Evolutionary conservation across 768 basidiomycete species (phyloP).

Genomic region (Tephrocybe sp.): DNA sequence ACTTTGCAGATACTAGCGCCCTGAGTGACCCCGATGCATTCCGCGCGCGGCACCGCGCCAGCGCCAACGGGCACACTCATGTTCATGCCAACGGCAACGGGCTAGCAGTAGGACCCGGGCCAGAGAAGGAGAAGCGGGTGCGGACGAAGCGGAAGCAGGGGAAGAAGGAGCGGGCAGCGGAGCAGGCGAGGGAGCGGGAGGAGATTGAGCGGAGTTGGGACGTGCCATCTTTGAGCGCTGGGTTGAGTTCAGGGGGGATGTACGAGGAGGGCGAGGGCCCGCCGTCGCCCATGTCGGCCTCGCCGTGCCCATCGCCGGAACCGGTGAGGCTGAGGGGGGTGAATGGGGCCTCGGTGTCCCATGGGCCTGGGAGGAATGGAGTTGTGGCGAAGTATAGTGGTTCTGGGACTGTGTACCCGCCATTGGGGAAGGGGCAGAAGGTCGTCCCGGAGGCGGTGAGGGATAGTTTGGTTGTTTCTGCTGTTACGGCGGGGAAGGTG

Average conservation of each 20-base stretch:
- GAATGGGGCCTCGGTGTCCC: no score
- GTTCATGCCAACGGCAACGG: neutral
- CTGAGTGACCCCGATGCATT: slow-evolving; percentile 69
- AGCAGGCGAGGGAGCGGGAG: slow-evolving; percentile 39
- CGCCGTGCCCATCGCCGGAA: slow-evolving; percentile 12
- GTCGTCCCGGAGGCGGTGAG: slow-evolving; percentile 22
- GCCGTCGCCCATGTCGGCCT: slow-evolving; percentile 15
- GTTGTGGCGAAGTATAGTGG: slow-evolving; percentile 7
- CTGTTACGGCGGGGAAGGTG: slow-evolving; percentile 19
- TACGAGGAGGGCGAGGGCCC: slow-evolving; percentile 13
- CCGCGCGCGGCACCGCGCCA: slow-evolving; percentile 22
- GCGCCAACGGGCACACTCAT: neutral
- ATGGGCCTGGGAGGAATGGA: slow-evolving; percentile 4
- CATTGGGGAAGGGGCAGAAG: slow-evolving; percentile 14
- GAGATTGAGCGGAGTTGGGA: slow-evolving; percentile 68
- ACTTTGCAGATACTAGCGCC: slow-evolving; percentile 72
- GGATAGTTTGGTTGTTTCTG: slow-evolving; percentile 28
- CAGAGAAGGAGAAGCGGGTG: slow-evolving; percentile 13
- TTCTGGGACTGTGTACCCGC: no score
- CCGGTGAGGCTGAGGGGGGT: no score
- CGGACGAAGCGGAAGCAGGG: slow-evolving; percentile 25
- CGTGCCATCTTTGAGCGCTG: slow-evolving; percentile 37
- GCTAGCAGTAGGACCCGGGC: slow-evolving; percentile 3
- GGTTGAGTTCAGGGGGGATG: neutral
- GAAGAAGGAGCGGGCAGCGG: slow-evolving; percentile 32